Conservation (phyloP, 148 eudicot genomes). For the Camellia sinensis region DNA sequence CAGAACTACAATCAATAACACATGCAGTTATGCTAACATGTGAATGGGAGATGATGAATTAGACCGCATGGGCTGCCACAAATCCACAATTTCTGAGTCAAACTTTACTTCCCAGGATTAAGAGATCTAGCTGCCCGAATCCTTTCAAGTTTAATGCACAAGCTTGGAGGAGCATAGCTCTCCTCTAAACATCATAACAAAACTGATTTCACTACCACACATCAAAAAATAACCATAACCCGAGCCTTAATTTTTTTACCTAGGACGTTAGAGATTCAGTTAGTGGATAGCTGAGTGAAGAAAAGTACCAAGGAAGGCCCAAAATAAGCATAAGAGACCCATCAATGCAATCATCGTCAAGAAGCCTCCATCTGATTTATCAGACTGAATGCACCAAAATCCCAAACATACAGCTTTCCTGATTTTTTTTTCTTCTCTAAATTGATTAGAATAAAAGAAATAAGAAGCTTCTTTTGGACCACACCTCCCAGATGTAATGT, state of each 20-base stretch:
- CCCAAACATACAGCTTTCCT: background rate
- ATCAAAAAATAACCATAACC: background rate
- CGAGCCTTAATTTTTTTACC: background rate
- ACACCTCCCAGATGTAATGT: background rate
- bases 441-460: background rate
- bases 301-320: background rate
- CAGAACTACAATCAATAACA: conserved; percentile 2
- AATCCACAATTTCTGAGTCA: conserved; percentile 6
- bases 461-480: background rate
- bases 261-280: background rate
- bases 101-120: background rate
- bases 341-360: background rate
- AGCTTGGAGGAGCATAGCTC: conserved; percentile 5
- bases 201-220: background rate
- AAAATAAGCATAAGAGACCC: background rate
- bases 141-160: background rate
- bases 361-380: background rate
- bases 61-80: background rate
- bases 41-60: background rate
- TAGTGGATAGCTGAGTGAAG: background rate
- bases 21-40: background rate
- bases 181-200: background rate
- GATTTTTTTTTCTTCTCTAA: background rate
- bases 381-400: background rate
- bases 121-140: background rate